phyloP scores from a whole-genome alignment of 2,329 filamentous ascomycete species.

The Diaporthe australafricana region DNA sequence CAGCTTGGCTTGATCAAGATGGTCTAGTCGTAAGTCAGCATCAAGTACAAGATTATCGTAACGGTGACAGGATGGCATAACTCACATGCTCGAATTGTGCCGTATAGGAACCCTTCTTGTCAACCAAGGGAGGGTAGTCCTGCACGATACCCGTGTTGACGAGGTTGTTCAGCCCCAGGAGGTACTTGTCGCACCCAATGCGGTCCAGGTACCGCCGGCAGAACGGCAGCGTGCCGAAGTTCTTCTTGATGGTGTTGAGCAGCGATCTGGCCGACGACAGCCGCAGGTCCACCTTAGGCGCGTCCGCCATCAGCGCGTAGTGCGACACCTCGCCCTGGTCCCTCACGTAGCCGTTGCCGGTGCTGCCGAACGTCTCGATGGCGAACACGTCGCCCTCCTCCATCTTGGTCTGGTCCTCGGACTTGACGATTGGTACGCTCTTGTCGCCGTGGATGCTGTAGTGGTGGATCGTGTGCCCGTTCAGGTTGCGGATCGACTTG shows the following conservation, averaged over 20 bases:
- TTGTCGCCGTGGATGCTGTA: constrained; percentile 94
- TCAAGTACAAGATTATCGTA: constrained; percentile 23
- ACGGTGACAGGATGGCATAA: constrained; percentile 39
- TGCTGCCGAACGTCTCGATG: constrained; percentile 96
- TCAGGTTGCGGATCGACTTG: constrained; percentile 88
- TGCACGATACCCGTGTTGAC: constrained; percentile 88
- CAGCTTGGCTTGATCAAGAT: constrained; percentile 82
- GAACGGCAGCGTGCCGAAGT: constrained; percentile 93
- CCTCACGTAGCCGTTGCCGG: constrained; percentile 86
- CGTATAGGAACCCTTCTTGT: constrained; percentile 94
- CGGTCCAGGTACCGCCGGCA: constrained; percentile 92
- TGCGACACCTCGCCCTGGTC: constrained; percentile 93
- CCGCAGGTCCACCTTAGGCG: constrained; percentile 79
- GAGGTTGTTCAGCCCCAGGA: constrained; percentile 90
- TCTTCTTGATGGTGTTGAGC: constrained; percentile 92
- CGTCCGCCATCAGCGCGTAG: constrained; percentile 82
- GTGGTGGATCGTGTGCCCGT: constrained; percentile 89
- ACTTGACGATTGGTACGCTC: constrained; percentile 94
- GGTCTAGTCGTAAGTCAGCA: constrained; percentile 61
- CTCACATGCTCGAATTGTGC: constrained; percentile 95
- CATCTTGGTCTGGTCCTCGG: constrained; percentile 91
- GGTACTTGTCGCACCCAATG: constrained; percentile 93
- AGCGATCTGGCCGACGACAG: constrained; percentile 87
- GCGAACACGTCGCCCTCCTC: constrained; percentile 96
- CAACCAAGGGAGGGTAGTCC: constrained; percentile 87